Base-by-base conservation (phyloP, 2,329 filamentous ascomycete species). In the Hymenoscyphus repandus region DNA sequence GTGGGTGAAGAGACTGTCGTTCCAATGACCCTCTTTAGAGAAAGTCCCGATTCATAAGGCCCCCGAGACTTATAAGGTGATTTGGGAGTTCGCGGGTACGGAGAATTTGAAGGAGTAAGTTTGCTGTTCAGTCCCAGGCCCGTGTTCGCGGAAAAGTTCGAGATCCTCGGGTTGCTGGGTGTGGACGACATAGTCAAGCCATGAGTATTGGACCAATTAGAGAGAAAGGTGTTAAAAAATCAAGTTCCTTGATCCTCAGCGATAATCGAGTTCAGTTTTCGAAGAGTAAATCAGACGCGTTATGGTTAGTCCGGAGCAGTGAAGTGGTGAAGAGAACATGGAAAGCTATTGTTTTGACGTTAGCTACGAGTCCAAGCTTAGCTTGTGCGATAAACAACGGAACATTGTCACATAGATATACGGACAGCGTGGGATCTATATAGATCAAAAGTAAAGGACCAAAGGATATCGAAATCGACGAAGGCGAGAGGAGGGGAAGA, bases 1-100 rank as follows among this genome's bases (percentile, higher is more conserved):
- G 87, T 91, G 37, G 90, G 85, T 4, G 87, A 88, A 59, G 76
- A 81, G 57, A 90, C 92, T 6, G 92, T 97, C 20, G 91, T 95
- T 42, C 93, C 93, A 63, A 97, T 87, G 51, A 97, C 90, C 56
- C 89, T 83, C 67, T 85, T 85, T 55, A 96, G 74, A 36, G 85
- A 85, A 40, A 96, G 76, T 37, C 78, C 78, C 18, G 79, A 74
- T 52, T 83, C 79, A 53, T 73, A 71, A 11, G 67, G 59, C 41
- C 66, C 52, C 44, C 79, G 78, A 53, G 75, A 66, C 34, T 62
- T 65, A 31, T 58, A 69, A 30, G 86, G 82, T 45, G 87, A 86
- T 64, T 85, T 80, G 32, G 80, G 77, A 32, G 80, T 79, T 52
- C 76, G 75, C 43, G 82, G 67, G 63, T 80, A 84, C 49, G 88